Evolutionary conservation across 768 basidiomycete genomes (phyloP).

Genomic region (Lyophyllum semitale): DNA sequence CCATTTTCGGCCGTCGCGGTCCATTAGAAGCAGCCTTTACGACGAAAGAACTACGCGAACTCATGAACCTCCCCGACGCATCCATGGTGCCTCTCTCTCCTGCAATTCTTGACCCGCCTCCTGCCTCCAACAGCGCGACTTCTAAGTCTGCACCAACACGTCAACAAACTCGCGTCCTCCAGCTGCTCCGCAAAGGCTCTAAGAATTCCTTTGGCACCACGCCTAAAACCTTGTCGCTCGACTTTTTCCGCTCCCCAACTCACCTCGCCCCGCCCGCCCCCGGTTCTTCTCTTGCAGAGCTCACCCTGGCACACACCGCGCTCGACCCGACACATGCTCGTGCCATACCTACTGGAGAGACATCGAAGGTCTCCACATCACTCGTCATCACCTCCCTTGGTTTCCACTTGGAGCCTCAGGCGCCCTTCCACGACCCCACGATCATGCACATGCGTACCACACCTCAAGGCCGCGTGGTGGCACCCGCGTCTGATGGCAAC

Average conservation of each 20-base stretch:
- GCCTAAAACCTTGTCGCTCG: slow-evolving; percentile 74
- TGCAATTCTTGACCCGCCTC: slow-evolving; percentile 35
- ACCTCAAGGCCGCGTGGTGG: slow-evolving; percentile 46
- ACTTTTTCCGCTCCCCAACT: slow-evolving; percentile 78
- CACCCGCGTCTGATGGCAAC: slow-evolving; percentile 22
- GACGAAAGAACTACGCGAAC: slow-evolving; percentile 89
- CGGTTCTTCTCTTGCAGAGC: slow-evolving; percentile 30
- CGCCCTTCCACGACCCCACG: slow-evolving; percentile 58
- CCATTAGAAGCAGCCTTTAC: slow-evolving; percentile 90
- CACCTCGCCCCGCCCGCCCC: slow-evolving; percentile 35
- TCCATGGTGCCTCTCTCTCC: slow-evolving; percentile 65
- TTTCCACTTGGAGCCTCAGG: slow-evolving; percentile 69
- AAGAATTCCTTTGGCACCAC: slow-evolving; percentile 49
- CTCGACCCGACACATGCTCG: slow-evolving; percentile 50
- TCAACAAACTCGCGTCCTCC: slow-evolving; percentile 66
- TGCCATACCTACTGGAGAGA: slow-evolving; percentile 57
- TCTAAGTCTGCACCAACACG: slow-evolving; percentile 42
- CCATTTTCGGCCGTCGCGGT: slow-evolving; percentile 84
- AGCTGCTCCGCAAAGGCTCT: slow-evolving; percentile 69
- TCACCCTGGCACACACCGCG: slow-evolving; percentile 63
- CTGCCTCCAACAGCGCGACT: slow-evolving; percentile 21
- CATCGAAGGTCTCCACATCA: slow-evolving; percentile 58
- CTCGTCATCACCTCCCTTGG: slow-evolving; percentile 89
- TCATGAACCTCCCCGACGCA: slow-evolving; percentile 65
- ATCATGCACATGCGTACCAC: slow-evolving; percentile 58